Percentiles rank a stretch among this genome's conserved stretches.
Evolutionary conservation across 495 filamentous ascomycete genomes (phyloP).

Genomic region (Cercophora scortea): DNA sequence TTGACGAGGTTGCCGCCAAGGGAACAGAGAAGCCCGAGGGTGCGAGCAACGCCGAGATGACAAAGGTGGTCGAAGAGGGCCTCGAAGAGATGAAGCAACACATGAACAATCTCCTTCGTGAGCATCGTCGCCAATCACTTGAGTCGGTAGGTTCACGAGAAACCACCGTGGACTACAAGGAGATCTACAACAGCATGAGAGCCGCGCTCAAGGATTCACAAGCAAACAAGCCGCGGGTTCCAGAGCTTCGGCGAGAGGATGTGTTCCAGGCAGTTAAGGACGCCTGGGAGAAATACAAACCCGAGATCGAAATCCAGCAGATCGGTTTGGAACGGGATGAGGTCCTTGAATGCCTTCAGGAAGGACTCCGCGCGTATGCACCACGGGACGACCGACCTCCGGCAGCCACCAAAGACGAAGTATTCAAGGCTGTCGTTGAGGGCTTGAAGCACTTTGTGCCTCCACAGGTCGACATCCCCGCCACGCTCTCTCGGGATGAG

Average conservation of each 20-base stretch:
- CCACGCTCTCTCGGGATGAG: slow-evolving; percentile 66
- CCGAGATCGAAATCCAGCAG: slow-evolving; percentile 82
- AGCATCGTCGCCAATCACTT: slow-evolving; percentile 60
- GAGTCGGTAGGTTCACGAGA: slow-evolving; percentile 18
- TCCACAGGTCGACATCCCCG: slow-evolving; percentile 57
- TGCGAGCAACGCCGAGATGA: slow-evolving; percentile 60
- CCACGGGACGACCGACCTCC: slow-evolving; percentile 37
- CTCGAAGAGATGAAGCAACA: slow-evolving; percentile 74
- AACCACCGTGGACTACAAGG: slow-evolving; percentile 54
- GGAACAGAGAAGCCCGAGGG: slow-evolving; percentile 38
- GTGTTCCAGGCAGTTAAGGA: slow-evolving; percentile 79
- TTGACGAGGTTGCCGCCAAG: slow-evolving; percentile 57
- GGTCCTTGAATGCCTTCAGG: slow-evolving; percentile 71
- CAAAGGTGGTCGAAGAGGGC: slow-evolving; percentile 67
- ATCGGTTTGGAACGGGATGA: slow-evolving; percentile 85
- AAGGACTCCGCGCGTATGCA: slow-evolving; percentile 72
- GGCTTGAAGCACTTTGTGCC: slow-evolving; percentile 70
- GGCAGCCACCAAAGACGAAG: slow-evolving; percentile 65
- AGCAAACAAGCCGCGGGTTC: slow-evolving; percentile 33
- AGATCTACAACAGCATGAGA: slow-evolving; percentile 74
- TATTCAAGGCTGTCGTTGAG: slow-evolving; percentile 73
- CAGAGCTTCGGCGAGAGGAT: slow-evolving; percentile 56
- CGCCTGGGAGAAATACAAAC: slow-evolving; percentile 86
- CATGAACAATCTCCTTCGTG: slow-evolving; percentile 64
- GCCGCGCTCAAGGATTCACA: slow-evolving; percentile 66